These are phyloP conservation scores for Amphirosellinia nigrospora DNA, from an alignment of 495 filamentous ascomycete species.

Conservation along the genomic window DNA sequence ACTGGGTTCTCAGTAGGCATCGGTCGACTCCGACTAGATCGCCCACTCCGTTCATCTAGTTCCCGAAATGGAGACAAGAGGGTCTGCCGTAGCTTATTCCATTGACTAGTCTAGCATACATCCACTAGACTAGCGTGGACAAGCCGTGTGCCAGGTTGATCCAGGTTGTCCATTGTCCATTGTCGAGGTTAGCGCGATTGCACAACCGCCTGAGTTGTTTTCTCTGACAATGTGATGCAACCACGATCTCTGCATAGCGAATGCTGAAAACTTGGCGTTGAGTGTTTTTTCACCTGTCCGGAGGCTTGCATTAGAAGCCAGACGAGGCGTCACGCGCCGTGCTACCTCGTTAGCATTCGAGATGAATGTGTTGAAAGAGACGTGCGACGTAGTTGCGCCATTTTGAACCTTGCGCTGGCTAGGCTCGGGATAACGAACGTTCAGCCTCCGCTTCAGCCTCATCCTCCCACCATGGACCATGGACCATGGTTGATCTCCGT, in stretches of 20 bases:
- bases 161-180: not conserved
- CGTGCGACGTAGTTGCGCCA: not conserved
- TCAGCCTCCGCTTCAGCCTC: constrained; percentile 13
- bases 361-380: not conserved
- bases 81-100: not conserved
- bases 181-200: not conserved
- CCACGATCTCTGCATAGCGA: not conserved
- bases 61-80: constrained; percentile 24
- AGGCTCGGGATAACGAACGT: not conserved
- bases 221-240: constrained; percentile 13
- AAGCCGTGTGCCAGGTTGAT: constrained; percentile 3
- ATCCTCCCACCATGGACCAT: too few species aligned
- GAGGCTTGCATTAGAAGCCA: not conserved
- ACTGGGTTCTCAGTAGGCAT: not conserved
- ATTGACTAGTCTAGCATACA: constrained; percentile 8
- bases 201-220: not conserved
- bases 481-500: not conserved
- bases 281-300: not conserved
- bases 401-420: not conserved
- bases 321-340: not conserved
- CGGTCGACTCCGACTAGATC: constrained; percentile 18
- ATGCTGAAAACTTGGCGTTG: not conserved
- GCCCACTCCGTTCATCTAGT: constrained; percentile 9
- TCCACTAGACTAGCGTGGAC: constrained; percentile 10
- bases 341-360: not conserved